These are phyloP conservation scores for Hypoxylon perforatum DNA, from an alignment of 495 filamentous ascomycete genomes.

Conservation along the genomic window DNA sequence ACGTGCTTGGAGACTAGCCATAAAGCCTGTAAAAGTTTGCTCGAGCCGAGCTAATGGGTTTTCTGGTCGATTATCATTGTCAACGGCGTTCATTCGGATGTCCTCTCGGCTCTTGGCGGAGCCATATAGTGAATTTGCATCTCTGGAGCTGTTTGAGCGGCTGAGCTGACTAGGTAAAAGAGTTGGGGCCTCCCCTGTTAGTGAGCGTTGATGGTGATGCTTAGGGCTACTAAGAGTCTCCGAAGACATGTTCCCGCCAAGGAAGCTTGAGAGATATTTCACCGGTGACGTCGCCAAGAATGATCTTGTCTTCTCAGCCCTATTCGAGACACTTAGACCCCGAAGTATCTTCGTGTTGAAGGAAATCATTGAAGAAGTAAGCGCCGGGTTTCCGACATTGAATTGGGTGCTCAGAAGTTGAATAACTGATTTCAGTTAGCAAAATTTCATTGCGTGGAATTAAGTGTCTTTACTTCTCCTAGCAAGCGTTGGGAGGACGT, in stretches of 20 bases:
- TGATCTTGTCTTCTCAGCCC: slow-evolving; percentile 68
- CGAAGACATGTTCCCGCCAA: slow-evolving; percentile 63
- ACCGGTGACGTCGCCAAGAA: slow-evolving; percentile 85
- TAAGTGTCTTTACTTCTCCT: slow-evolving; percentile 66
- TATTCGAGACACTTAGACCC: slow-evolving; percentile 71
- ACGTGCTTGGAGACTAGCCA: slow-evolving; percentile 81
- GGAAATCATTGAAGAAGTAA: slow-evolving; percentile 72
- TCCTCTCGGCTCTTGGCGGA: slow-evolving; percentile 62
- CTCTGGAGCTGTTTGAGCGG: slow-evolving; percentile 56
- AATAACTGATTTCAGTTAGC: slow-evolving; percentile 57
- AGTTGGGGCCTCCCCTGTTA: slow-evolving; percentile 49
- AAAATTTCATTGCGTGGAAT: not conserved
- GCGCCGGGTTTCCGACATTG: slow-evolving; percentile 71
- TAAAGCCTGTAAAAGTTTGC: slow-evolving; percentile 85
- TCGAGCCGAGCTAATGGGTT: slow-evolving; percentile 78
- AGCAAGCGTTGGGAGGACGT: slow-evolving; percentile 75
- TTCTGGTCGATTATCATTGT: slow-evolving; percentile 60
- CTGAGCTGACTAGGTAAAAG: slow-evolving; percentile 47
- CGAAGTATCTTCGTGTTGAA: slow-evolving; percentile 80
- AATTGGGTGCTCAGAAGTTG: slow-evolving; percentile 76
- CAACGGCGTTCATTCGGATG: slow-evolving; percentile 50
- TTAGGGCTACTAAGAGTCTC: slow-evolving; percentile 46
- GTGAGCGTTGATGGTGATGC: slow-evolving; percentile 52
- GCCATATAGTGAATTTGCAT: slow-evolving; percentile 55
- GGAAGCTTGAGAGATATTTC: slow-evolving; percentile 87